These are phyloP conservation scores for Pseudopithomyces chartarum DNA, from an alignment of 2,329 filamentous ascomycete genomes.

Conservation along the genomic window DNA sequence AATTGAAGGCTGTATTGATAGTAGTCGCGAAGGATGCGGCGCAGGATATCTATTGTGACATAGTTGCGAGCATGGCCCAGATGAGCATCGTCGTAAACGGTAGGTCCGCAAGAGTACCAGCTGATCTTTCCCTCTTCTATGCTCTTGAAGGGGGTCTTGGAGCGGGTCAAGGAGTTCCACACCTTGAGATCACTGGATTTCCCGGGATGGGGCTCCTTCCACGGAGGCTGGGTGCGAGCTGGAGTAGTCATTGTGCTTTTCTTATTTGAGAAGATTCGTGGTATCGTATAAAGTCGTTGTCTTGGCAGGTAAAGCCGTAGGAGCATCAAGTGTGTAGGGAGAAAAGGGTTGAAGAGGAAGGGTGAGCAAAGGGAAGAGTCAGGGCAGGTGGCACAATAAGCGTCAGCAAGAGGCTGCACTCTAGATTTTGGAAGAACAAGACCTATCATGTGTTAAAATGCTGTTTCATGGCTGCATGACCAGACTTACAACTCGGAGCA, in stretches of 20 bases:
- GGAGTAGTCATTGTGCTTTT: conserved; percentile 36
- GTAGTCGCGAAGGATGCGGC: not conserved
- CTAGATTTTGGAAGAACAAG: too few species aligned
- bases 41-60: conserved; percentile 56
- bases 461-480: too few species aligned
- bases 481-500: too few species aligned
- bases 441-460: too few species aligned
- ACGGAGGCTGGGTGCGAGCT: conserved; percentile 46
- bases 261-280: conserved; percentile 23
- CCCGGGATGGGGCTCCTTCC: conserved; percentile 42
- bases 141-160: conserved; percentile 69
- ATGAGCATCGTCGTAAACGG: conserved; percentile 82
- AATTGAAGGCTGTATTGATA: conserved; percentile 66
- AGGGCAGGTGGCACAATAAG: conserved; percentile 2
- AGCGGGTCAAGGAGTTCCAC: conserved; percentile 81
- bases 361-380: conserved; percentile 19
- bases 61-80: conserved; percentile 87
- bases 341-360: conserved; percentile 13
- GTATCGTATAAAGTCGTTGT: conserved; percentile 27
- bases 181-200: conserved; percentile 67
- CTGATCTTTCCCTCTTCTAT: conserved; percentile 71
- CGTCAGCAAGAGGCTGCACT: conserved; percentile 15
- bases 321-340: conserved; percentile 39
- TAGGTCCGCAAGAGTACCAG: conserved; percentile 92
- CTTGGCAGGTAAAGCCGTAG: conserved; percentile 33